phyloP scores from a whole-genome alignment of 78 protist genomes.

The Chrysochromulina tobinii region DNA sequence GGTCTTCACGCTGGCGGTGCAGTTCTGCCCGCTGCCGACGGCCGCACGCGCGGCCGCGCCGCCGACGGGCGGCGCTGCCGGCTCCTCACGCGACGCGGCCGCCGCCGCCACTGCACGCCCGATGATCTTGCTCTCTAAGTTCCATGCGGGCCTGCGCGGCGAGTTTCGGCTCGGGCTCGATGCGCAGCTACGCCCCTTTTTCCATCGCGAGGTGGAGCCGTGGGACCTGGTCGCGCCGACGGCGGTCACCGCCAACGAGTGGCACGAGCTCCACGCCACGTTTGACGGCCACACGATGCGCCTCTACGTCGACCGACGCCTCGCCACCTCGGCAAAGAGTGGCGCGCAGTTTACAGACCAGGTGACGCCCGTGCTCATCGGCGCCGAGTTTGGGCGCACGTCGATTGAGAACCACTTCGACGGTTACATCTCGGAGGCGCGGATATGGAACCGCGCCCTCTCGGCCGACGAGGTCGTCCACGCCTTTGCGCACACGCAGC shows the following conservation, averaged over 20 bases:
- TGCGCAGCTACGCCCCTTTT: neutral
- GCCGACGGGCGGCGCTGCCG: neutral
- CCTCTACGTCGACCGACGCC: neutral
- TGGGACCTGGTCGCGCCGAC: neutral
- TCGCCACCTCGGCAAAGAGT: neutral
- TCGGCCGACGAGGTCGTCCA: neutral
- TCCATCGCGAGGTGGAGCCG: constrained; percentile 1
- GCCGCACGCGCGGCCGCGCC: too few relatives aligned
- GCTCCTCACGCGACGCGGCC: neutral
- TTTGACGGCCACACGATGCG: neutral
- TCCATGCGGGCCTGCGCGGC: constrained; percentile 2
- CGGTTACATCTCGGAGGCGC: neutral
- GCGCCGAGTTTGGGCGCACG: neutral
- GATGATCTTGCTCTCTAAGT: neutral
- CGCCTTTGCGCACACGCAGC: too few relatives aligned
- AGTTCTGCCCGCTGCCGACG: neutral
- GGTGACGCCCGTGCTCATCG: constrained; percentile 26
- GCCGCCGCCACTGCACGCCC: neutral
- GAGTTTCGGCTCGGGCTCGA: constrained; percentile 13
- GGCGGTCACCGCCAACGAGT: neutral
- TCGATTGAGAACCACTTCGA: neutral
- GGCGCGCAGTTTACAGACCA: constrained; percentile 26
- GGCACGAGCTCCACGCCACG: neutral
- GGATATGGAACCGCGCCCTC: neutral
- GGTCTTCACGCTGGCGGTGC: constrained; percentile 7